Conservation (phyloP, 345 rosid genomes). For the Dipteronia sinensis region DNA sequence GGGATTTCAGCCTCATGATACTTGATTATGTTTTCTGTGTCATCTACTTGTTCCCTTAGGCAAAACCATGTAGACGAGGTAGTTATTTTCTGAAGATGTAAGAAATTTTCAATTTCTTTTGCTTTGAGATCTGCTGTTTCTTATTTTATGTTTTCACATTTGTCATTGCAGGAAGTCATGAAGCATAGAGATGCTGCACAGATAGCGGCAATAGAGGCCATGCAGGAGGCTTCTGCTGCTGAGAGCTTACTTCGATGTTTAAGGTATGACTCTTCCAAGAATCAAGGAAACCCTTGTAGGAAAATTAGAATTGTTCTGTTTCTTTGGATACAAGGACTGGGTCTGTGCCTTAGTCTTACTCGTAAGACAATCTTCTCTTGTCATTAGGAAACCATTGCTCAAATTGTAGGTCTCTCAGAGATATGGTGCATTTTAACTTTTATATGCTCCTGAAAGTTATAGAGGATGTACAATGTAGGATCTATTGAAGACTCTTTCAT, state of each 20-base stretch:
- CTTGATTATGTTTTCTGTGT: not conserved
- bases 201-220: conserved; percentile 80
- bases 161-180: conserved; percentile 69
- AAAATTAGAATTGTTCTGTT: conserved; percentile 1
- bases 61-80: not conserved
- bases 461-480: not conserved
- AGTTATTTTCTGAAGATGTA: not conserved
- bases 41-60: not conserved
- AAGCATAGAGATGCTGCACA: conserved; percentile 91
- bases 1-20: not conserved
- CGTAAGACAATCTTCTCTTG: not conserved
- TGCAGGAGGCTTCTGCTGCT: conserved; percentile 94
- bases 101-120: not conserved
- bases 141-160: not conserved
- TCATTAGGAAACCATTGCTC: conserved; percentile 8
- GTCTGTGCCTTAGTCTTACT: conserved; percentile 1
- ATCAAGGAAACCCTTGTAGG: not conserved
- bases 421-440: not conserved
- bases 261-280: conserved; percentile 49
- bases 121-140: conserved; percentile 4
- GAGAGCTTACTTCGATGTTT: conserved; percentile 90
- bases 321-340: not conserved
- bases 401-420: not conserved
- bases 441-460: conserved; percentile 4
- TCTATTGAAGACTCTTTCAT: not conserved